Base-by-base conservation (phyloP, 1,284 basidiomycete species). In the Ceratobasidium sp. region DNA sequence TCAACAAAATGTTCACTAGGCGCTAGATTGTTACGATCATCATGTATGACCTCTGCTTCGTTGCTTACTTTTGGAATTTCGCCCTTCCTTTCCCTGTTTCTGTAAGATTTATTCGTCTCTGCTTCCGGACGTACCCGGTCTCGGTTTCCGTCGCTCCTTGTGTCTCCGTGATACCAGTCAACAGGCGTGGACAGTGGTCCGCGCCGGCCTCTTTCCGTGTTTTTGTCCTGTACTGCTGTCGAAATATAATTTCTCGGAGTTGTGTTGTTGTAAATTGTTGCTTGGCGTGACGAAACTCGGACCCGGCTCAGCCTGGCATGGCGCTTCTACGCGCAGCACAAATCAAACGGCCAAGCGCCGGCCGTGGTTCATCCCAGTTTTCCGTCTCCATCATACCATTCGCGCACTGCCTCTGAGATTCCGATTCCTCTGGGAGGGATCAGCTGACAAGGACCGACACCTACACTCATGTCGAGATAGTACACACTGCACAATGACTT, bases 1-100 rank as follows among this genome's bases (percentile, higher is more conserved):
- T 96, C 77, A 95, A 93, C 85, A 95, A 95, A 82, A 91, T 95
- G 73, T 91, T 94, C 76, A 89, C 89, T 15, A 47, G 60, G 45
- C 60, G 60, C 25, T 65, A 52, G 52, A 49, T 25, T 69, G 27
- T 57, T 43, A 17, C 38, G 2, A 15, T 64, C 25, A 7, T 34
- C 34, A 52, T 17, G 54, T 50, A 34, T 57, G 17, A 62, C 55
- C 70, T 40, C 49, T 38, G 27, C 29, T 65, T 53, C 71, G 68
- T 60, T 69, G 34, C 34, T 43, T 25, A 29, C 27, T 72, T 67
- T 68, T 54, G 54, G 69, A 54, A 32, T 68, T 68, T 54, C 68
- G 35, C 53, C 25, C 47, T 47, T 67, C 25, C 12, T 50, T 25
- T 47, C 31, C 42, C 29, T 27, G 27, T 53, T 45, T 35, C 43